Evolutionary conservation across 441 rosid species (phyloP), one percentile per base, ranked within the genome.

Genomic region (Gossypium gossypioides): DNA sequence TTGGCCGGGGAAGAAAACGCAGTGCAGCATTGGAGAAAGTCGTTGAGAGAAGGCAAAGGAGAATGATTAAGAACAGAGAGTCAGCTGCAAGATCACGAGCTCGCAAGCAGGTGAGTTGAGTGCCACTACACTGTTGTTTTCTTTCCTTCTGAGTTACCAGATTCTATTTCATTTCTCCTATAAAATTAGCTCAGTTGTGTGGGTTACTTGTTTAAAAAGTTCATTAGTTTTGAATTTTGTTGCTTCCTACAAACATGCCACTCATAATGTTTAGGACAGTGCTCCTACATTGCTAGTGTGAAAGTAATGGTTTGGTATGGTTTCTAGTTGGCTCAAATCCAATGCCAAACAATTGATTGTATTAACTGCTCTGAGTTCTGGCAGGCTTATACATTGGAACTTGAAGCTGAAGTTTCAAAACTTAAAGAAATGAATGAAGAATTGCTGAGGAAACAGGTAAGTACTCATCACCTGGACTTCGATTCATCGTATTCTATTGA

Each of bases 61-160:
- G 95, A 81, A 89, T 89, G 95, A 89, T 89, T 61, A 89, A 89
- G 78, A 89, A 89, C 69, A 80, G 95, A 40, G 92, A 89, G 72
- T 89, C 95, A 37, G 95, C 95, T 76, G 92, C 95, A 42, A 85
- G 95, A 79, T 89, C 92, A 61, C 77, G 95, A 72, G 90, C 92
- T 75, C 90, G 95, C 46, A 89, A 87, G 79, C 94, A 89, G 91
- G 94, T 87, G 40, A 74, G 69, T 51, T 44, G 46, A 37, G 42
- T 69, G 74, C 42, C 48, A 22, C 68, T 68, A 54, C 18, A 13
- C 42, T 3, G 52, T 16, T 72, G 57, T 16, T 72, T 57, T 61
- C 32, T 2, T 55, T 7, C 40, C 27, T 12, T 46, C 42, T 40
- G 58, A 68, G 18, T 58, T 64, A 61, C 16, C 25, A 48, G 62